phyloP scores from a whole-genome alignment of 2,329 filamentous ascomycete species.

The Cladosporium colombiae region DNA sequence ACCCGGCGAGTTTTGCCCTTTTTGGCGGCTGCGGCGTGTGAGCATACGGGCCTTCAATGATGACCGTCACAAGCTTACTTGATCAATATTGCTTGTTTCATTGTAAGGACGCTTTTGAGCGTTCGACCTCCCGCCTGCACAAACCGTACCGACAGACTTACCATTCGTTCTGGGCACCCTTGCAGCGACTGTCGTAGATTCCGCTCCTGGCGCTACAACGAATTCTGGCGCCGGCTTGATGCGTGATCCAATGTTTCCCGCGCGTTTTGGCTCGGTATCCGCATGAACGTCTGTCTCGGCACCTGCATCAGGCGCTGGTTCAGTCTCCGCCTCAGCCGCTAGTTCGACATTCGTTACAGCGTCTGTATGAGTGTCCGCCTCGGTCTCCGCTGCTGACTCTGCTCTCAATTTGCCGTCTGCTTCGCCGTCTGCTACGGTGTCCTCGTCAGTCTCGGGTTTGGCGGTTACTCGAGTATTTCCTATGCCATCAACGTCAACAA shows the following conservation, averaged over 20 bases:
- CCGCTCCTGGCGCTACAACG: conserved; percentile 1
- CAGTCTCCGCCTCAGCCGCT: conserved; percentile 4
- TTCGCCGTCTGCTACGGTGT: conserved; percentile 9
- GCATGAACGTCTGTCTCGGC: conserved; percentile 10
- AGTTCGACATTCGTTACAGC: conserved; percentile 7
- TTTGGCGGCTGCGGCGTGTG: conserved; percentile 13
- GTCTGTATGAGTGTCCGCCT: conserved; percentile 10
- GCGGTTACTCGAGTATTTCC: conserved; percentile 8
- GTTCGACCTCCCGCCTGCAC: conserved; percentile 4
- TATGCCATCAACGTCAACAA: conserved; percentile 12
- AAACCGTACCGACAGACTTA: background rate
- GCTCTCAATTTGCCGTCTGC: conserved; percentile 9
- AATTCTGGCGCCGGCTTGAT: background rate
- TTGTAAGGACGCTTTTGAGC: conserved; percentile 6
- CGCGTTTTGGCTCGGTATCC: conserved; percentile 14
- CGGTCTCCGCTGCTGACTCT: conserved; percentile 6
- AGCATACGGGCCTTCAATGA: conserved; percentile 7
- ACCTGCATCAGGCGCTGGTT: conserved; percentile 11
- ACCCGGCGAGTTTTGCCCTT: conserved; percentile 4
- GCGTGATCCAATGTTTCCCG: conserved; percentile 13
- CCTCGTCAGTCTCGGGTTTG: conserved; percentile 8
- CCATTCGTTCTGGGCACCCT: background rate
- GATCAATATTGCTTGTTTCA: conserved; percentile 6
- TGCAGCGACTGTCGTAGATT: conserved; percentile 10
- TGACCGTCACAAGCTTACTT: conserved; percentile 14